Evolutionary conservation across 2,329 filamentous ascomycete species (phyloP).

Genomic region (Penicillium sp.): DNA sequence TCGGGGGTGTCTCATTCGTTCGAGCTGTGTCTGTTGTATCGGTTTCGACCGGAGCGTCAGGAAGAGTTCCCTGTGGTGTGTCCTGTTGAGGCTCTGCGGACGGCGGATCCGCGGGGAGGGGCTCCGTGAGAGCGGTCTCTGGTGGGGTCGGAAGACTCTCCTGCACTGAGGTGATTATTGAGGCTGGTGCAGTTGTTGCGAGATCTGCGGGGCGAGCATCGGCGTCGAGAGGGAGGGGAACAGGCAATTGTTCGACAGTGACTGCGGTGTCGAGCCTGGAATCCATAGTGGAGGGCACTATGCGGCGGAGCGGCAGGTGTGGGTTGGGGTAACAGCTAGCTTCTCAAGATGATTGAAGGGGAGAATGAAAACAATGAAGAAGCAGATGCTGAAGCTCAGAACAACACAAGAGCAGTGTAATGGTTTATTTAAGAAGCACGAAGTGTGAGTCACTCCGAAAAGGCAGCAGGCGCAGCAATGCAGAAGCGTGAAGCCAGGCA

Average conservation of each 20-base stretch:
- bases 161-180: constrained; percentile 14
- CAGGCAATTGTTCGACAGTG: constrained; percentile 23
- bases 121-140: constrained; percentile 1
- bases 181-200: constrained; percentile 4
- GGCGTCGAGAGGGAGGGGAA: constrained; percentile 20
- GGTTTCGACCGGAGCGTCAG: neutral
- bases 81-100: constrained; percentile 12
- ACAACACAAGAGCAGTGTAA: neutral
- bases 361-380: neutral
- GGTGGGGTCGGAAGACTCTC: constrained; percentile 16
- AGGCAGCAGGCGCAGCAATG: constrained; percentile 16
- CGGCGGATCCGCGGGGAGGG: constrained; percentile 6
- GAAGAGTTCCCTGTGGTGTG: neutral
- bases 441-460: constrained; percentile 14
- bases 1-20: neutral
- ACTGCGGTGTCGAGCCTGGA: constrained; percentile 18
- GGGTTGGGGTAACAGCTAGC: neutral
- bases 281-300: constrained; percentile 25
- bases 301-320: neutral
- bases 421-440: neutral
- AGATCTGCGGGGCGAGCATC: constrained; percentile 10
- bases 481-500: constrained; percentile 16
- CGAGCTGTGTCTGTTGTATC: neutral
- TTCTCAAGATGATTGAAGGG: neutral
- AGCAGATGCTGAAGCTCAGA: neutral